Percentiles rank a stretch among this genome's conserved stretches.
Conservation (phyloP, 2,329 filamentous ascomycete species). For the Pseudogymnoascus sp. region DNA sequence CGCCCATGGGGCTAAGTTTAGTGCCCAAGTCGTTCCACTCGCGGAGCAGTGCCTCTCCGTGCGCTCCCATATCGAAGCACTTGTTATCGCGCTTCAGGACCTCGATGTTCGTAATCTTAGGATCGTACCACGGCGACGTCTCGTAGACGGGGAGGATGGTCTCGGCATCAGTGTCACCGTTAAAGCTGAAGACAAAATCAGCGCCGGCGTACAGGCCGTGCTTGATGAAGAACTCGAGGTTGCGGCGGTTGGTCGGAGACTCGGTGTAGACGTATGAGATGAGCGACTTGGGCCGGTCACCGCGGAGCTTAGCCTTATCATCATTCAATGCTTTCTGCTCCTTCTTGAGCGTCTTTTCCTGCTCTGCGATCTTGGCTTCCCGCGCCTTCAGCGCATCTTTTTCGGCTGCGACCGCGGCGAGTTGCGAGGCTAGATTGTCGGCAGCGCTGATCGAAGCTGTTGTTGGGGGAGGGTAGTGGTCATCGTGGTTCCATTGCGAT, state of each 20-base stretch:
- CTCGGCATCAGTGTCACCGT: conserved; percentile 9
- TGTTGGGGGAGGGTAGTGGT: background rate
- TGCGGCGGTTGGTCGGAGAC: background rate
- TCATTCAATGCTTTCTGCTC: background rate
- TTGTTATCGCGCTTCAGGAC: conserved; percentile 10
- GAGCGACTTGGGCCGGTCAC: background rate
- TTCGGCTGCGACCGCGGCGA: background rate
- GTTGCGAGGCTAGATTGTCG: background rate
- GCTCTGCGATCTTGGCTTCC: background rate
- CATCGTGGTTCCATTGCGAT: conserved; percentile 5
- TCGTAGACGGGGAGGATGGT: background rate
- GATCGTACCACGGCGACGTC: background rate
- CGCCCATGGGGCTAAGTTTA: conserved; percentile 5
- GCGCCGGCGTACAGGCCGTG: conserved; percentile 9
- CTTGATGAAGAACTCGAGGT: conserved; percentile 12
- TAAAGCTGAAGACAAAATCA: conserved; percentile 12
- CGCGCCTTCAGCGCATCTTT: conserved; percentile 1
- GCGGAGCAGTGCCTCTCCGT: background rate
- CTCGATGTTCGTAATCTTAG: conserved; percentile 12
- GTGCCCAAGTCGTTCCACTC: conserved; percentile 2
- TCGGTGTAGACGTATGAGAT: conserved; percentile 14
- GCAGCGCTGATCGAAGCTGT: background rate
- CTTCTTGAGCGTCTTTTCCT: background rate
- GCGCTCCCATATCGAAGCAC: conserved; percentile 10
- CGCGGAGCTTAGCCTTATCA: background rate